Conservation (phyloP, 805 yeast genomes). For the Kuraishia molischiana region DNA sequence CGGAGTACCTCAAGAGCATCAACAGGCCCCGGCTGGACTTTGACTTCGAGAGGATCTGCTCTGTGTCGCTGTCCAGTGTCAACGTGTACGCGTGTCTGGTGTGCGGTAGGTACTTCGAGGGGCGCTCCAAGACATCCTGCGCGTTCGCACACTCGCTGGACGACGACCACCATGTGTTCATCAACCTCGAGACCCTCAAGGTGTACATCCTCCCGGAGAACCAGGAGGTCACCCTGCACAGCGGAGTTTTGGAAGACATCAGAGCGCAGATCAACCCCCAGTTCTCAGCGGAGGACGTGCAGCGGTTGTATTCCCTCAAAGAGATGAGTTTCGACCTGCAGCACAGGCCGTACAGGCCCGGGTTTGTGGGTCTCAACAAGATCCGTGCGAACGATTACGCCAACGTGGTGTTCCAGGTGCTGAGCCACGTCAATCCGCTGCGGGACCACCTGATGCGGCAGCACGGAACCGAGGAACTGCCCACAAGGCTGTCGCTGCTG, state of each 20-base stretch:
- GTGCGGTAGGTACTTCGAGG: constrained; percentile 69
- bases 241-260: constrained; percentile 38
- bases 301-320: constrained; percentile 14
- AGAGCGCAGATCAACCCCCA: constrained; percentile 41
- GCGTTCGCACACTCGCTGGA: constrained; percentile 62
- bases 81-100: constrained; percentile 65
- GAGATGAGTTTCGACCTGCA: constrained; percentile 28
- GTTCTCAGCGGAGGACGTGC: constrained; percentile 26
- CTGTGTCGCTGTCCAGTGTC: constrained; percentile 46
- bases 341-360: constrained; percentile 41
- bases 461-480: constrained; percentile 22
- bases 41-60: constrained; percentile 60
- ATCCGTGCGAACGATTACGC: constrained; percentile 40
- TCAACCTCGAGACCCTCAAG: constrained; percentile 40
- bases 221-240: constrained; percentile 24
- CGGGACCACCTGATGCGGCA: constrained; percentile 32
- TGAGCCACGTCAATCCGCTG: constrained; percentile 43
- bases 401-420: constrained; percentile 44
- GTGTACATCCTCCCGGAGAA: constrained; percentile 59
- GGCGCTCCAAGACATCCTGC: constrained; percentile 52
- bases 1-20: constrained; percentile 27
- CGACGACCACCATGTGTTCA: constrained; percentile 51
- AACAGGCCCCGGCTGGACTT: constrained; percentile 45
- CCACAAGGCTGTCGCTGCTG: constrained; percentile 32
- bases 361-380: constrained; percentile 58